Base-by-base conservation (phyloP, 179 eudicot genomes). In the Drosera spatulata region DNA sequence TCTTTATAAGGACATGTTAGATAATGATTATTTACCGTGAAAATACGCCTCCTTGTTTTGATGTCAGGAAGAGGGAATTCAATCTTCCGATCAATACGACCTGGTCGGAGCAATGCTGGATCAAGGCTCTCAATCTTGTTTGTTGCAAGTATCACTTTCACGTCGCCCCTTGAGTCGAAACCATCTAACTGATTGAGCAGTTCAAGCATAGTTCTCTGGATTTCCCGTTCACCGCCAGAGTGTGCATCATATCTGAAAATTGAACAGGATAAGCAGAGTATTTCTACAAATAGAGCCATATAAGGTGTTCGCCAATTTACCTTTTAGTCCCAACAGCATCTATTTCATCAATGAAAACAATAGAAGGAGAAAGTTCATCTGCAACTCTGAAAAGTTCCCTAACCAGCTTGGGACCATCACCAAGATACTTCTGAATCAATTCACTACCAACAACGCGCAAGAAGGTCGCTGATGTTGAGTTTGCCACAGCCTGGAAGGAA, bases 171-270 rank as follows among this genome's bases (percentile, higher is more conserved):
- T 51, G 98, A 80, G 84, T 91, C 98, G 65, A 91, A 91, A 58
- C 98, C 96, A 79, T 91, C 98, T 41, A 91, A 67, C 74, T 88
- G 98, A 74, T 91, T 91, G 66, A 91, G 85, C 63, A 91, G 78
- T 44, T 91, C 98, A 64, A 91, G 74, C 98, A 91, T 91, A 54
- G 98, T 91, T 84, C 98, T 84, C 84, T 91, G 98, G 65, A 91
- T 88, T 75, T 91, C 96, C 69, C 98, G 95, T 64, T 91, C 98
- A 56, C 98, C 98, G 50, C 98, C 98, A 58, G 96, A 91, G 70
- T 88, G 95, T 41, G 98, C 96, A 73, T 91, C 96, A 58, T 91
- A 91, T 87, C 96, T 91, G 73, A 22, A 71, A 10, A 42, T 33
- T 7, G 50, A 42, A 14, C 10, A 11, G 39, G 37, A 14, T 46